A percentile compares a stretch with the other conserved stretches of the same genome.
Evolutionary conservation across 2,329 filamentous ascomycete species (phyloP).

Genomic region (Aureobasidium zeae): DNA sequence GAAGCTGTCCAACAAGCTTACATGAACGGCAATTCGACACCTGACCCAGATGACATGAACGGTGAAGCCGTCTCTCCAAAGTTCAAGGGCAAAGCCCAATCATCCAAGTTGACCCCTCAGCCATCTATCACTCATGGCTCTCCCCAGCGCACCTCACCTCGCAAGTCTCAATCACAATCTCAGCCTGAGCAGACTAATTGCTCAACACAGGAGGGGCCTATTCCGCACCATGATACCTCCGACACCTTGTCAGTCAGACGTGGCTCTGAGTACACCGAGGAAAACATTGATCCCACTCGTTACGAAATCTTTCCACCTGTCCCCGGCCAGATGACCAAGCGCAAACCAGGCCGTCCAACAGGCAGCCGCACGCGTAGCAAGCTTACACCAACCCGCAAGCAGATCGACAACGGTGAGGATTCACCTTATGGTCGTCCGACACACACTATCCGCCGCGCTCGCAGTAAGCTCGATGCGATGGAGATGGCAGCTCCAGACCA

Average conservation of each 20-base stretch:
- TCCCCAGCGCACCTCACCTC: conserved; percentile 25
- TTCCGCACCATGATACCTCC: not conserved
- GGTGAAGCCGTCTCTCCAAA: conserved; percentile 7
- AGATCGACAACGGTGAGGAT: conserved; percentile 18
- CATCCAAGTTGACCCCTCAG: conserved; percentile 23
- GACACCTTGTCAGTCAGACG: conserved; percentile 9
- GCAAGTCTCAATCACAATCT: conserved; percentile 19
- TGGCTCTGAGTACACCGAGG: conserved; percentile 7
- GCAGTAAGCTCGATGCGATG: conserved; percentile 37
- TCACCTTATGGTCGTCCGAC: conserved; percentile 13
- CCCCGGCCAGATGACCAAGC: conserved; percentile 36
- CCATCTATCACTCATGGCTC: conserved; percentile 22
- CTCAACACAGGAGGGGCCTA: not conserved
- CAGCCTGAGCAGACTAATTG: conserved; percentile 24
- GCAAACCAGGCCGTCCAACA: conserved; percentile 25
- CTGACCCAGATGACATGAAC: not conserved
- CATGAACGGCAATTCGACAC: conserved; percentile 10
- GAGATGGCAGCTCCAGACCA: conserved; percentile 22
- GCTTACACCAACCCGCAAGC: not conserved
- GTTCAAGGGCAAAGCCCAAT: conserved; percentile 8
- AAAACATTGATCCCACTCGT: conserved; percentile 54
- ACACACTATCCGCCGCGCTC: conserved; percentile 27
- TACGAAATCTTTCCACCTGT: conserved; percentile 72
- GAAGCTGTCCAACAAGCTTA: conserved; percentile 34
- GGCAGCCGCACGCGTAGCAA: conserved; percentile 22